A percentile compares a stretch with the other conserved stretches of the same genome.
Evolutionary conservation across 352 stramenopile species (phyloP).

Genomic region (Phytophthora syringae): DNA sequence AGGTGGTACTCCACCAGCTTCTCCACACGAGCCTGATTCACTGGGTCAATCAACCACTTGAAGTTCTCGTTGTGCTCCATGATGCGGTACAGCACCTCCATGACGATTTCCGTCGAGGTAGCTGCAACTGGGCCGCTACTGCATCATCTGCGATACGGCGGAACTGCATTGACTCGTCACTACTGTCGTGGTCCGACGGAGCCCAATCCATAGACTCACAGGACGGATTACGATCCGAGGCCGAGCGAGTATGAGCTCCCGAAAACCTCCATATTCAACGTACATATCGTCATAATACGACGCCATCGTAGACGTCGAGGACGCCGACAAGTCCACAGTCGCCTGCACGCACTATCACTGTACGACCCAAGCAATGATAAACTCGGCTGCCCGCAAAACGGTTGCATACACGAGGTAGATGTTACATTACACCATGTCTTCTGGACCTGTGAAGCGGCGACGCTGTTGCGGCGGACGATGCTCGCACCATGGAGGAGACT

Average conservation of each 20-base stretch:
- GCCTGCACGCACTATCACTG: background rate
- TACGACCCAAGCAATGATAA: background rate
- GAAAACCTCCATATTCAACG: slow-evolving; percentile 45
- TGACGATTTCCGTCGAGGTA: slow-evolving; percentile 59
- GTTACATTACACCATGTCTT: background rate
- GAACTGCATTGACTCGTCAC: slow-evolving; percentile 35
- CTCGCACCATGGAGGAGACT: background rate
- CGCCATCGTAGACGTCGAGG: slow-evolving; percentile 71
- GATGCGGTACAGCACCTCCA: slow-evolving; percentile 65
- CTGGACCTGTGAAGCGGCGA: too few relatives aligned
- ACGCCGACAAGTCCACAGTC: slow-evolving; percentile 69
- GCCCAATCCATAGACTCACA: slow-evolving; percentile 58
- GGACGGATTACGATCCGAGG: slow-evolving; percentile 40
- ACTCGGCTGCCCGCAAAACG: too few relatives aligned
- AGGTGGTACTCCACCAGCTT: slow-evolving; percentile 60
- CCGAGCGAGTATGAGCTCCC: slow-evolving; percentile 42
- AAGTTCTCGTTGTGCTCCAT: slow-evolving; percentile 68
- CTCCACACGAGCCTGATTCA: slow-evolving; percentile 54
- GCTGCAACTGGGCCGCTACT: slow-evolving; percentile 4
- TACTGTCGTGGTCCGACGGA: slow-evolving; percentile 46
- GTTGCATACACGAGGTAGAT: background rate
- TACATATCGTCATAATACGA: slow-evolving; percentile 76
- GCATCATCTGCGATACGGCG: slow-evolving; percentile 40
- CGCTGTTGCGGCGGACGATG: background rate
- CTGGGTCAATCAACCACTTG: slow-evolving; percentile 59